These are phyloP conservation scores for Mycothermus thermophilus DNA, from an alignment of 495 filamentous ascomycete genomes.

Conservation along the genomic window DNA sequence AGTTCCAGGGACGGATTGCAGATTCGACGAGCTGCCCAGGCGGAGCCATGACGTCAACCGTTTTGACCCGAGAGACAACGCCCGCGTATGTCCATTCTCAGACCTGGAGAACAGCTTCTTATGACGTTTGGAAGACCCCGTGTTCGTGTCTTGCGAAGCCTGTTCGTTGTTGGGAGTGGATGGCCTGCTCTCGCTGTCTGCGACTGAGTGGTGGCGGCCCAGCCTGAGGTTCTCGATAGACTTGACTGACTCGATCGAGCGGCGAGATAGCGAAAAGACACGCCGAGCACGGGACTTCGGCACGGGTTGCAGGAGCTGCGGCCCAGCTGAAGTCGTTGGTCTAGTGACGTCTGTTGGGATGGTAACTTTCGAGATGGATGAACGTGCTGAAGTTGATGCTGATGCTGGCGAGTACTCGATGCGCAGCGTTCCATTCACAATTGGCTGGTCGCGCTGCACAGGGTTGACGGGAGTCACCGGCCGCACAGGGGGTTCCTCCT, in stretches of 20 bases:
- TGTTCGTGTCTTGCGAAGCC: neutral
- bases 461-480: conserved; percentile 7
- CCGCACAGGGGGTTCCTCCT: conserved; percentile 8
- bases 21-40: too few species aligned
- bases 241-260: conserved; percentile 8
- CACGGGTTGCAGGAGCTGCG: conserved; percentile 4
- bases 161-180: conserved; percentile 4
- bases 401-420: conserved; percentile 8
- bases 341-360: too few species aligned
- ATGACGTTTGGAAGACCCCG: neutral
- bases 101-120: too few species aligned
- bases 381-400: neutral
- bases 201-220: neutral
- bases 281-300: conserved; percentile 6
- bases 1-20: too few species aligned
- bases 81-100: too few species aligned
- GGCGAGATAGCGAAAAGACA: conserved; percentile 10
- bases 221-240: conserved; percentile 5
- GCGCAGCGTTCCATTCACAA: conserved; percentile 4
- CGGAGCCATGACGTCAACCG: too few species aligned
- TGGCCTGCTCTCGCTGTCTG: conserved; percentile 1
- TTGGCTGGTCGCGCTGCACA: neutral
- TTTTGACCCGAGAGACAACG: too few species aligned
- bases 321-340: too few species aligned
- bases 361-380: neutral